Conservation (phyloP, 2,329 filamentous ascomycete species). For the Pseudogymnoascus destructans region DNA sequence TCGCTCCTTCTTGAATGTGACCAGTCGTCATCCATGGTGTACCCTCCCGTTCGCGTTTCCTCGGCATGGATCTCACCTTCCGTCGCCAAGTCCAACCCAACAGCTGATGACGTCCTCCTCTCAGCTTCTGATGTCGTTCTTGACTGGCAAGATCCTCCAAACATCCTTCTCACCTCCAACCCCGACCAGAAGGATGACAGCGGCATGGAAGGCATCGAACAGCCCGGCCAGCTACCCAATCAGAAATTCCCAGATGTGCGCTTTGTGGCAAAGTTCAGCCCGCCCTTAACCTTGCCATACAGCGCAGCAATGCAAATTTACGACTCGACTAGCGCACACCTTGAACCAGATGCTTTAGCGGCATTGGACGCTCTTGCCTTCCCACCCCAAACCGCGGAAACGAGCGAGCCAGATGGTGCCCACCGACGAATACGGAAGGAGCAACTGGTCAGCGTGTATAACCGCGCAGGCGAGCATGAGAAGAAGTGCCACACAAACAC, state of each 20-base stretch:
- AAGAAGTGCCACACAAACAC: conserved; percentile 36
- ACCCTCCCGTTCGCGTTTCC: conserved; percentile 55
- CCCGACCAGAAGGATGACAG: conserved; percentile 35
- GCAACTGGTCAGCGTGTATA: background rate
- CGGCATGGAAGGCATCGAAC: conserved; percentile 40
- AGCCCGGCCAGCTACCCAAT: conserved; percentile 29
- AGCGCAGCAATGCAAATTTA: conserved; percentile 50
- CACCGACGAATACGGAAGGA: background rate
- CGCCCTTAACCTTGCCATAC: conserved; percentile 57
- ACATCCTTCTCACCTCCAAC: conserved; percentile 41
- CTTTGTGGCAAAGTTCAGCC: conserved; percentile 63
- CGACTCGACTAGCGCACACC: conserved; percentile 42
- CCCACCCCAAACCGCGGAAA: conserved; percentile 25
- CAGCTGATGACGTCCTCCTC: conserved; percentile 31
- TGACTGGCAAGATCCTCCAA: conserved; percentile 63
- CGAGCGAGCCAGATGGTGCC: conserved; percentile 17
- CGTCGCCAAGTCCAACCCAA: conserved; percentile 44
- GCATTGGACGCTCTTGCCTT: conserved; percentile 41
- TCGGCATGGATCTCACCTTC: conserved; percentile 59
- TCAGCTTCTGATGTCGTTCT: conserved; percentile 29
- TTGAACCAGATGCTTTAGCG: conserved; percentile 37
- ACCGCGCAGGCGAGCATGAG: background rate
- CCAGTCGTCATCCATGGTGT: conserved; percentile 31
- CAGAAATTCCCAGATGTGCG: conserved; percentile 55
- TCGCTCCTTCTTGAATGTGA: conserved; percentile 55